Percentiles rank a stretch among this genome's conserved stretches.
phyloP scores from a whole-genome alignment of 2,329 filamentous ascomycete genomes.

The Colletotrichum cuscutae region DNA sequence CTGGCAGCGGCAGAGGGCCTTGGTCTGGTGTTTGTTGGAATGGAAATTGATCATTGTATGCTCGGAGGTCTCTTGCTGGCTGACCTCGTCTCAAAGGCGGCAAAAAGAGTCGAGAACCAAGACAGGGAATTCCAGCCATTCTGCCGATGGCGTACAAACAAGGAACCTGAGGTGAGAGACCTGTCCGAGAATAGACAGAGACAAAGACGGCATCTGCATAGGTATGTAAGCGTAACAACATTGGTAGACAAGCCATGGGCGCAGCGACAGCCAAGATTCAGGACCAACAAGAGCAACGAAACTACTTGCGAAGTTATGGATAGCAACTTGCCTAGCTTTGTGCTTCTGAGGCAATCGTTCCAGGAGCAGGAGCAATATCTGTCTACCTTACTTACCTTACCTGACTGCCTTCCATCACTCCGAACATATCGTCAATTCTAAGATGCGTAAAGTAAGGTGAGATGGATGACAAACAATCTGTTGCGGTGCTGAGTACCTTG shows the following conservation, averaged over 20 bases:
- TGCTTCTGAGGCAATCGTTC: too few species aligned
- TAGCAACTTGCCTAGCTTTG: too few species aligned
- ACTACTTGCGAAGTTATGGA: too few species aligned
- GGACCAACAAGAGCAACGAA: too few species aligned
- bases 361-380: too few species aligned
- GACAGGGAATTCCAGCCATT: conserved; percentile 9
- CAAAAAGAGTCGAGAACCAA: background rate
- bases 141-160: background rate
- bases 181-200: background rate
- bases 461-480: background rate
- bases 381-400: too few species aligned
- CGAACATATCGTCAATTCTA: too few species aligned
- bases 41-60: too few species aligned
- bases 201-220: background rate
- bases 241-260: background rate
- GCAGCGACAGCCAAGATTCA: background rate
- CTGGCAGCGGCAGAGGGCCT: background rate
- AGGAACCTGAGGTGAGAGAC: background rate
- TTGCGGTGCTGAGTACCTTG: conserved; percentile 5
- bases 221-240: too few species aligned
- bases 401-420: too few species aligned
- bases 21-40: background rate
- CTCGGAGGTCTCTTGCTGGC: background rate
- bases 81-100: background rate
- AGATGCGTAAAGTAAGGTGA: too few species aligned